phyloP scores from a whole-genome alignment of 116 monocot genomes.

The Dioscorea cayenensis region DNA sequence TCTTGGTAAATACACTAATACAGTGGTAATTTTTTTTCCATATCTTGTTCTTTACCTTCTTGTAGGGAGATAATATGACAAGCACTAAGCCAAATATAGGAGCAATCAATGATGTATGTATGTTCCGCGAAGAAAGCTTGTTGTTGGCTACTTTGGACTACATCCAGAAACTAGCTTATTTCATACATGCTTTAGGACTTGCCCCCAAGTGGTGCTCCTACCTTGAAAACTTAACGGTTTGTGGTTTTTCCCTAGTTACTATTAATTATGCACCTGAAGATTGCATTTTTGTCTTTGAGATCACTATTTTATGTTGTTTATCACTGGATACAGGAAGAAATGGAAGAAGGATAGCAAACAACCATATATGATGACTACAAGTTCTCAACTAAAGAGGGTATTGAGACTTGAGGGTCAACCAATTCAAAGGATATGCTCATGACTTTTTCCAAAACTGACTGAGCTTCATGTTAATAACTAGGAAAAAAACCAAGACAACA shows the following conservation, averaged over 20 bases:
- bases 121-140: slow-evolving; percentile 77
- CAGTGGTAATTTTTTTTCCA: neutral
- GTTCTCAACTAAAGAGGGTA: slow-evolving; percentile 82
- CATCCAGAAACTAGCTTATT: slow-evolving; percentile 80
- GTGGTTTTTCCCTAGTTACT: slow-evolving; percentile 6
- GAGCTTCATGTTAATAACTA: too few relatives aligned
- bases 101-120: slow-evolving; percentile 73
- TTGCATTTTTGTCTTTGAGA: neutral
- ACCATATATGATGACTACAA: slow-evolving; percentile 79
- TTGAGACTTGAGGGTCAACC: slow-evolving; percentile 22
- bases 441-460: too few relatives aligned
- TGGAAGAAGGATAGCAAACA: slow-evolving; percentile 67
- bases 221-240: slow-evolving; percentile 78
- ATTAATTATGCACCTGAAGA: neutral
- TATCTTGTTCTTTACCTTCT: slow-evolving; percentile 8
- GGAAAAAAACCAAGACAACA: too few relatives aligned
- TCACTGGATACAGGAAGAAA: too few relatives aligned
- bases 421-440: too few relatives aligned
- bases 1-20: neutral
- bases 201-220: slow-evolving; percentile 92
- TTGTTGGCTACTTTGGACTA: slow-evolving; percentile 75
- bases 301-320: neutral
- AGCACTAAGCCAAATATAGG: slow-evolving; percentile 71
- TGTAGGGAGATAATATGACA: slow-evolving; percentile 78
- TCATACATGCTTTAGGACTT: slow-evolving; percentile 80